Evolutionary conservation across 2,329 filamentous ascomycete genomes (phyloP).

Genomic region (Thelonectria blattea): DNA sequence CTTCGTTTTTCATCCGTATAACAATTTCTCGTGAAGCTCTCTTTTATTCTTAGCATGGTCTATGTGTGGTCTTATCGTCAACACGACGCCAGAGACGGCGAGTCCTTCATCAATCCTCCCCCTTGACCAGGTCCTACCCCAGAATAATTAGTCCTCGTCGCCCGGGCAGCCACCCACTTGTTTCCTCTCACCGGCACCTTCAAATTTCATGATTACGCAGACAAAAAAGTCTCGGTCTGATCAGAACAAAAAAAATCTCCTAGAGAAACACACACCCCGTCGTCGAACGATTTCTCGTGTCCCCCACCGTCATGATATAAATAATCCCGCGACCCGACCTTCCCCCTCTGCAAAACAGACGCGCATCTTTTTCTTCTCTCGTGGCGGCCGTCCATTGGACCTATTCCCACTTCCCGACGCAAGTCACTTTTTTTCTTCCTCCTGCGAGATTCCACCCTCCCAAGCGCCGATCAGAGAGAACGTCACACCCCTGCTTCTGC

Average conservation of each 20-base stretch:
- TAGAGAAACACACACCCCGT: conserved; percentile 2
- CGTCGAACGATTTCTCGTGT: conserved; percentile 8
- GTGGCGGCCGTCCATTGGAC: conserved; percentile 6
- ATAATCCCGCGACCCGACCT: not conserved
- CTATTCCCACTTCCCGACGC: not conserved
- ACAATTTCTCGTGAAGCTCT: not conserved
- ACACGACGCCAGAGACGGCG: not conserved
- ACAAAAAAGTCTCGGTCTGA: not conserved
- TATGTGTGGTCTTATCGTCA: not conserved
- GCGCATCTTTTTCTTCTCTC: not conserved
- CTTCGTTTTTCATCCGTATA: not conserved
- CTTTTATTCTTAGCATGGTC: not conserved
- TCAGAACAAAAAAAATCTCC: too few species aligned
- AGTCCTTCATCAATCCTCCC: too few species aligned
- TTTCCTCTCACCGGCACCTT: conserved; percentile 18
- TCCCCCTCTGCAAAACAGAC: not conserved
- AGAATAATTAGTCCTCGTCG: conserved; percentile 24
- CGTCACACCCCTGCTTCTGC: not conserved
- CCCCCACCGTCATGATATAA: conserved; percentile 8
- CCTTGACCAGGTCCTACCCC: not conserved
- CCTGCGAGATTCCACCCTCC: not conserved
- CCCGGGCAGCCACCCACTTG: conserved; percentile 41
- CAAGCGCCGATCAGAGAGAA: not conserved
- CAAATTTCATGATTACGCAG: conserved; percentile 14
- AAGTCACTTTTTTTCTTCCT: not conserved